Evolutionary conservation across 305 asterid species (phyloP), one percentile per base, ranked within the genome.

Genomic region (Fraxinus sp.): DNA sequence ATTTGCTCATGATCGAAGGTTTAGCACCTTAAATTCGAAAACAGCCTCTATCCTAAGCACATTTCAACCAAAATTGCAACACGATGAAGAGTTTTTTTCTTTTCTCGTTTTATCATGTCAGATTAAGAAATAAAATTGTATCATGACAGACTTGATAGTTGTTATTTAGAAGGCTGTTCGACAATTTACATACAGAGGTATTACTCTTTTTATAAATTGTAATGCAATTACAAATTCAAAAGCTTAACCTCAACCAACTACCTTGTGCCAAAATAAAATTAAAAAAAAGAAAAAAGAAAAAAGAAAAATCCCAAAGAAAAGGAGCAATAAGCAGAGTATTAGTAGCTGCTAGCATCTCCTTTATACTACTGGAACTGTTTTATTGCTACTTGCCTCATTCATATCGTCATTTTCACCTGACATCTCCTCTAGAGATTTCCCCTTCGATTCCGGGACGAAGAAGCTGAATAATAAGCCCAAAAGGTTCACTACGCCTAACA

Each of bases 361-460:
- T 11, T 66, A 66, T 26, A 11, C 37, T 3, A 28, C 20, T 10
- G 39, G 18, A 28, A 30, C 74, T 28, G 74, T 28, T 1, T 7
- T 13, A 68, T 66, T 66, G 36, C 74, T 30, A 68, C 39, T 28
- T 26, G 39, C 72, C 44, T 77, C 82, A n/a, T 13, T 84, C 13
- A 7, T 14, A 7, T 83, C 83, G 30, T 86, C 84, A 59, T 81
- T 87, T 74, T 87, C 90, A 4, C 90, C 90, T 1, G 87, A 79
- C 81, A 87, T 8, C 37, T 87, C 90, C 86, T 87, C 90, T 46
- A 87, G 79, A 28, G 90, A 87, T 16, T 62, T 87, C 6, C 88
- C 88, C 80, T 87, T 87, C 0, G 90, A 84, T 44, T 87, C 90
- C 9, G 88, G 90, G 13, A 87, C 90, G 82, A 87, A 83, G 86